Evolutionary conservation across 495 filamentous ascomycete species (phyloP), one percentile per base, ranked within the genome.

Genomic region (Aspergillus egyptiacus): DNA sequence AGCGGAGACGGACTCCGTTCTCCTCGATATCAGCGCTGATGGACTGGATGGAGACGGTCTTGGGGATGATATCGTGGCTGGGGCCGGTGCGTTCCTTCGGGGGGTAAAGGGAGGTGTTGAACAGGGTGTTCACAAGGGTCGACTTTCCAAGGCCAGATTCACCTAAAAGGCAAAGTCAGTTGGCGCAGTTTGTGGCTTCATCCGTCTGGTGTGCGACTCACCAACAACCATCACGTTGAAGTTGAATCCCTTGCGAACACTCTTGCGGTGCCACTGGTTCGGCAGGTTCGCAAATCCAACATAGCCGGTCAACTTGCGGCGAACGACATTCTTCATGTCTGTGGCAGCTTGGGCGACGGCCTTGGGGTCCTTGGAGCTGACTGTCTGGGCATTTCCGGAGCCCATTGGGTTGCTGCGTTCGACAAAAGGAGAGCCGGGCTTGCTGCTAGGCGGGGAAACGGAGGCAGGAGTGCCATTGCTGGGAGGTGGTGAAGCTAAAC

Each of bases 191-290:
- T 7, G 38, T 36, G 27, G 8, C 22, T 46, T 46, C 33, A 79
- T 76, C 19, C 8, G 15, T 1, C 6, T 15, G 9, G 25, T n/a
- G 5, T 36, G 51, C 27, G 43, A 73, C 76, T 61, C 77, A 98
- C 93, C 93, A 70, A 98, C 93, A 70, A 98, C 93, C 93, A 98
- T 98, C 50, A 97, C 93, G 65, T 98, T 98, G 79, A 98, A 98
- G 80, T 97, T 98, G 83, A 98, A 98, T 50, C 93, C 93, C 71
- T 98, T 98, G 64, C 93, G 86, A 60, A 98, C 94, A 80, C 91
- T 96, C 85, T 98, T 98, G 70, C 93, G 90, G 77, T 98, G 93
- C 94, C 94, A 98, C 72, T 98, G 93, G 73, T 98, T 98, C 35
- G 93, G 93, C 70, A 98, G 75, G 66, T 98, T 98, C 66, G 93